Conservation (phyloP, 2,329 filamentous ascomycete species). For the Phaeosphaeria sp. region DNA sequence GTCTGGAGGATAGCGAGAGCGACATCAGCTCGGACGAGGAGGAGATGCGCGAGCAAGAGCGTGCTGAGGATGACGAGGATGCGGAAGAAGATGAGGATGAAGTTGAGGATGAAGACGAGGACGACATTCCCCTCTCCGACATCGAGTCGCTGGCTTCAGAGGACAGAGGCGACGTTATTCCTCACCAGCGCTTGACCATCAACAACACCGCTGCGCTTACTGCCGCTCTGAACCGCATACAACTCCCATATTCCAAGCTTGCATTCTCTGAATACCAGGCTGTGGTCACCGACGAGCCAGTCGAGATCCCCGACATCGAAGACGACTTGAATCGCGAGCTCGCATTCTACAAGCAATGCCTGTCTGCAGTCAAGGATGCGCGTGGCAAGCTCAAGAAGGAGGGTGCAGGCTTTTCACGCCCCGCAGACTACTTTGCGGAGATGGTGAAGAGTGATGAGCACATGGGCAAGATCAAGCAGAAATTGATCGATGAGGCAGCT, state of each 20-base stretch:
- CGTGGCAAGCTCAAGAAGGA: conserved; percentile 80
- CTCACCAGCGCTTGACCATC: conserved; percentile 92
- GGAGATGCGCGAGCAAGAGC: conserved; percentile 32
- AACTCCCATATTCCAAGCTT: conserved; percentile 71
- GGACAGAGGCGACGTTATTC: conserved; percentile 85
- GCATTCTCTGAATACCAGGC: conserved; percentile 86
- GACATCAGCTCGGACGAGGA: conserved; percentile 47
- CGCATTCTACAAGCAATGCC: conserved; percentile 89
- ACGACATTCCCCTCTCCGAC: conserved; percentile 89
- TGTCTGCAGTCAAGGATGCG: conserved; percentile 77
- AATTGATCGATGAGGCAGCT: conserved; percentile 89
- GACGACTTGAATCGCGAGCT: conserved; percentile 93
- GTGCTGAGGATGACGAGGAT: conserved; percentile 46
- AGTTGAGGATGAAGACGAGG: conserved; percentile 64
- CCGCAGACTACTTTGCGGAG: conserved; percentile 96
- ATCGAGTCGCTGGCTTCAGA: conserved; percentile 79
- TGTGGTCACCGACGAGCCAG: conserved; percentile 71
- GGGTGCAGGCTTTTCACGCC: conserved; percentile 83
- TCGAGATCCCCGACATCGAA: conserved; percentile 80
- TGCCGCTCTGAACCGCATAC: conserved; percentile 79
- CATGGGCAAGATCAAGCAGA: conserved; percentile 95
- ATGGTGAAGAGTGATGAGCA: conserved; percentile 99
- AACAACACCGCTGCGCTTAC: conserved; percentile 93
- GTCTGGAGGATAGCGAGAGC: conserved; percentile 51
- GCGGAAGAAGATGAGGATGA: conserved; percentile 39